Base-by-base conservation (phyloP, 768 basidiomycete species). In the Candolleomyces aberdarensis region DNA sequence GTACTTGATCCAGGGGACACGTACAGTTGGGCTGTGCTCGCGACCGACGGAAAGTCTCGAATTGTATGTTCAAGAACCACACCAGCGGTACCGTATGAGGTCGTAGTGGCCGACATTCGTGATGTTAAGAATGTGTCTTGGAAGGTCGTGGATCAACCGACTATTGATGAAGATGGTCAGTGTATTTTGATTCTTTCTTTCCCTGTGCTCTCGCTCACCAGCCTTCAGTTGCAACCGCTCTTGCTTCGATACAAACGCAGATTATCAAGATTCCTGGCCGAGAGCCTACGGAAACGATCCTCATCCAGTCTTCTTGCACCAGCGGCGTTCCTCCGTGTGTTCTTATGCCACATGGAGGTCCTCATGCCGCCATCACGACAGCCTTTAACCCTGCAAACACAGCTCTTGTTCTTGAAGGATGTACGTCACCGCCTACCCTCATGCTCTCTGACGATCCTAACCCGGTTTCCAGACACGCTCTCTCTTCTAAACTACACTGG, bases 401-500 rank as follows among this genome's bases (percentile, higher is more conserved):
- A 0, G 82, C 82, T 0, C 71, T 83, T 10, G 85, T 79, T 2
- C 68, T 86, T 0, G 84, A 84, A 77, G 85, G 85, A 67, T 89
- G 88, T 89, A 69, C 71, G 83, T 71, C 17, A 22, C 47, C 31
- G 14, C 2, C 43, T 60, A 56, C 40, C 52, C 41, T 31, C 22
- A 32, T 26, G 44, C 17, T 56, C 17, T 9, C 43, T 32, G 36
- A 22, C n/a, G 29, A 53, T 44, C 46, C 59, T 14, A 48, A 57
- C 13, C 17, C 15, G 54, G 22, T 43, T 41, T 54, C 65, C 65
- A 85, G 89, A 86, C 65, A 85, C 83, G 0, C 59, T 89, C 7
- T 85, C 84, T 1, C 62, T 81, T 11, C 83, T 84, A 0, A 89
- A 89, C 69, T 91, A 91, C 67, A 85, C 83, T 0, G 89, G 89